phyloP scores from a whole-genome alignment of 2,329 filamentous ascomycete genomes.

The Verticillium tricorpus region DNA sequence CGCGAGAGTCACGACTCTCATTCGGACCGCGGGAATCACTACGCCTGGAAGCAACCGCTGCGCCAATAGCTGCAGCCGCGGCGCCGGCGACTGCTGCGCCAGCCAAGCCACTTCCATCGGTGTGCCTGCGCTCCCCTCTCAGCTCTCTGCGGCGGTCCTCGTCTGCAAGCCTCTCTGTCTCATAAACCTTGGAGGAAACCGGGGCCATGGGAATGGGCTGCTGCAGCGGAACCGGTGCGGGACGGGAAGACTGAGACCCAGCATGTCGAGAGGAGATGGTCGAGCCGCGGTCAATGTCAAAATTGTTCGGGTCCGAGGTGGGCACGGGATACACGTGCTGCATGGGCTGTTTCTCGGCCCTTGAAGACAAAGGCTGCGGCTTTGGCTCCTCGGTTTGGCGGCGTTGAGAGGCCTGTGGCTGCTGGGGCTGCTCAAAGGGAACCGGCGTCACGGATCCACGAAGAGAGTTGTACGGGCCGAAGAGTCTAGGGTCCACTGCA shows the following conservation, averaged over 20 bases:
- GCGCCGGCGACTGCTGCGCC: constrained; percentile 42
- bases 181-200: constrained; percentile 65
- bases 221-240: constrained; percentile 66
- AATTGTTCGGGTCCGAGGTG: constrained; percentile 58
- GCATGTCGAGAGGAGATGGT: constrained; percentile 37
- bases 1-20: not conserved
- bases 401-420: constrained; percentile 13
- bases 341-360: constrained; percentile 33
- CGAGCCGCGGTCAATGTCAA: constrained; percentile 53
- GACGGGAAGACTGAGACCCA: constrained; percentile 37
- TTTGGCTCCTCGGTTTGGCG: constrained; percentile 32
- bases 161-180: constrained; percentile 38
- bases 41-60: constrained; percentile 35
- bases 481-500: constrained; percentile 50
- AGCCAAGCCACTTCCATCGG: constrained; percentile 35
- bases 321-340: constrained; percentile 64
- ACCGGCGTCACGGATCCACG: constrained; percentile 28
- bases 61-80: constrained; percentile 45
- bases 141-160: constrained; percentile 29
- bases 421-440: not conserved
- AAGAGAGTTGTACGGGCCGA: constrained; percentile 58
- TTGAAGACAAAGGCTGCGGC: constrained; percentile 26
- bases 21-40: constrained; percentile 17
- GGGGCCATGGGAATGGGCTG: constrained; percentile 78
- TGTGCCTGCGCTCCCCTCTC: constrained; percentile 22